Evolutionary conservation across 1,284 basidiomycete species (phyloP).

Genomic region (Cryptococcus floricola): DNA sequence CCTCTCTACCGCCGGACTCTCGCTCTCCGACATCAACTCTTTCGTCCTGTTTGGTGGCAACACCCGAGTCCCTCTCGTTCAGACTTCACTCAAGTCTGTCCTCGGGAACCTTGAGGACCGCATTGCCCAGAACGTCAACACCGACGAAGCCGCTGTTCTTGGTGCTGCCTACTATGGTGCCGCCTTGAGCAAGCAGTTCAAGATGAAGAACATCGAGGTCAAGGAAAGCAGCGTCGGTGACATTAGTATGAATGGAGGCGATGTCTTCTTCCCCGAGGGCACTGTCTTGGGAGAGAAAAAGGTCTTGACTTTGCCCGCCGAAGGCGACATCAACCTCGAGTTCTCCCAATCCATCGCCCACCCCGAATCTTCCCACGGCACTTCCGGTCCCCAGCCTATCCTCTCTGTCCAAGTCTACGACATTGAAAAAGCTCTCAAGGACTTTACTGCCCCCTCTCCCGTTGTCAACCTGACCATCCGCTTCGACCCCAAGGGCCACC

Average conservation of each 20-base stretch:
- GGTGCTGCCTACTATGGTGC: constrained; percentile 93
- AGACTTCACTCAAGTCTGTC: constrained; percentile 67
- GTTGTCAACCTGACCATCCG: constrained; percentile 74
- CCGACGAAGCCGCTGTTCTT: constrained; percentile 93
- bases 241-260: constrained; percentile 20
- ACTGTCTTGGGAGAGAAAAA: constrained; percentile 75
- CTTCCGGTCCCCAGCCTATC: constrained; percentile 11
- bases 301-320: constrained; percentile 71
- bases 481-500: constrained; percentile 77
- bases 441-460: constrained; percentile 42
- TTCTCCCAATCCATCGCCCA: constrained; percentile 56
- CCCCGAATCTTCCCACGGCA: constrained; percentile 48
- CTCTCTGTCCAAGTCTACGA: constrained; percentile 33
- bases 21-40: constrained; percentile 67
- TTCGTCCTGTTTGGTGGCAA: constrained; percentile 88
- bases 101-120: constrained; percentile 70
- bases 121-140: constrained; percentile 91
- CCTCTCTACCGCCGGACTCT: constrained; percentile 64
- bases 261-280: constrained; percentile 66
- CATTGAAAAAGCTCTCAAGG: constrained; percentile 32
- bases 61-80: constrained; percentile 88
- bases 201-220: constrained; percentile 89
- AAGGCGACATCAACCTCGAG: constrained; percentile 66
- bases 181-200: constrained; percentile 81
- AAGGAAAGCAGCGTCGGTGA: constrained; percentile 68